Evolutionary conservation across 192 early-diverging fungal genomes (phyloP).

Genomic region (Umbelopsis sp.): DNA sequence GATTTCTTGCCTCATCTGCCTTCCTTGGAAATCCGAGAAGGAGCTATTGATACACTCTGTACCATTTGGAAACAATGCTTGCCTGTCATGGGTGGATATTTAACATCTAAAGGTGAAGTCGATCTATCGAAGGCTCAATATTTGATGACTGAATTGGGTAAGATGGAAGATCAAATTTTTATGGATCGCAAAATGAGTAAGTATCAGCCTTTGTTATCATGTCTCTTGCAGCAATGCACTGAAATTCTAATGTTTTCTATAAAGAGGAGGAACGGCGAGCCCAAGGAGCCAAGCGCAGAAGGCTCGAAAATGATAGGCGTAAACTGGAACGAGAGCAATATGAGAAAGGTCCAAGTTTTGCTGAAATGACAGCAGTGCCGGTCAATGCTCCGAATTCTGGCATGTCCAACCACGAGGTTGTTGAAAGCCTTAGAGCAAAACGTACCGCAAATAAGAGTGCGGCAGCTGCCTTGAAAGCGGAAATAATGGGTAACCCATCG

Average conservation of each 20-base stretch:
- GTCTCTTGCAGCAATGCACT: neutral
- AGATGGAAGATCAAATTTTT: conserved; percentile 82
- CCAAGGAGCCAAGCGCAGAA: conserved; percentile 34
- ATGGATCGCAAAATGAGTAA: conserved; percentile 59
- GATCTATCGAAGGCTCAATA: conserved; percentile 76
- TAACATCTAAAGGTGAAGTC: conserved; percentile 82
- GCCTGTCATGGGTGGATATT: conserved; percentile 73
- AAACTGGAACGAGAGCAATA: conserved; percentile 11
- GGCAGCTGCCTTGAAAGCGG: conserved; percentile 67
- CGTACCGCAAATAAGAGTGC: conserved; percentile 57
- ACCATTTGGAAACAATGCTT: conserved; percentile 88
- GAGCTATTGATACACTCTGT: conserved; percentile 87
- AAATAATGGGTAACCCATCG: conserved; percentile 44
- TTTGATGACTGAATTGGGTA: conserved; percentile 83
- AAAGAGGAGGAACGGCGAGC: conserved; percentile 36
- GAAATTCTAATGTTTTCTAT: no score
- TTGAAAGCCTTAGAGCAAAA: conserved; percentile 35
- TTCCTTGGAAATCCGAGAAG: conserved; percentile 92
- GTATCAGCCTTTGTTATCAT: conserved; percentile 22
- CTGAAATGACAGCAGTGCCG: conserved; percentile 34
- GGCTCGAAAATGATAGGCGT: conserved; percentile 29
- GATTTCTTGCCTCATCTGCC: conserved; percentile 97
- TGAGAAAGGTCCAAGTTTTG: conserved; percentile 34
- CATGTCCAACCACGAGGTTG: conserved; percentile 52
- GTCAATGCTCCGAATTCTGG: conserved; percentile 49